These are phyloP conservation scores for Ganoderma lucidum DNA, from an alignment of 1,284 basidiomycete genomes.

Conservation along the genomic window DNA sequence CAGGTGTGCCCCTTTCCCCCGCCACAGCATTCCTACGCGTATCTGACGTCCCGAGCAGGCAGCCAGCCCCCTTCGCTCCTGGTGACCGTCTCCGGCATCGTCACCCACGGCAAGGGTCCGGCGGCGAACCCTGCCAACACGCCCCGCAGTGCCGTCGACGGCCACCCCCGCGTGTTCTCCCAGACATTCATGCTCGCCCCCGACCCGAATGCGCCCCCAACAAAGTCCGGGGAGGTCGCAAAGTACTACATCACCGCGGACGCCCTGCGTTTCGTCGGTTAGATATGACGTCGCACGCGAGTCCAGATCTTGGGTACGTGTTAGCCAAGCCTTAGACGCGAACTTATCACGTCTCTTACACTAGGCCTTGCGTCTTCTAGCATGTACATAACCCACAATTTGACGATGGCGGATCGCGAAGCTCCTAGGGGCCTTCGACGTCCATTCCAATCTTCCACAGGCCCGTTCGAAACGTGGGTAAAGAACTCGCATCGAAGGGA, in stretches of 20 bases:
- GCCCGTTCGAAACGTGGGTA: constrained; percentile 15
- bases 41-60: constrained; percentile 49
- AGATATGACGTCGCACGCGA: constrained; percentile 4
- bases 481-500: constrained; percentile 15
- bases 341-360: not conserved
- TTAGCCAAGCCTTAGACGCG: constrained; percentile 1
- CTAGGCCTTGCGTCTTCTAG: constrained; percentile 1
- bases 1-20: constrained; percentile 56
- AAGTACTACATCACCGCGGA: constrained; percentile 84
- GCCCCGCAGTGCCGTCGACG: constrained; percentile 65
- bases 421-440: not conserved
- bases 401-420: constrained; percentile 8
- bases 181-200: constrained; percentile 88
- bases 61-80: constrained; percentile 80
- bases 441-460: constrained; percentile 12
- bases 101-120: constrained; percentile 73
- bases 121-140: constrained; percentile 61
- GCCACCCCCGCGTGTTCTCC: constrained; percentile 83
- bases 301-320: not conserved
- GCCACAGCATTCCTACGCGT: not conserved
- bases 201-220: constrained; percentile 68
- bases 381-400: constrained; percentile 7
- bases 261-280: constrained; percentile 81
- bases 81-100: constrained; percentile 79
- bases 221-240: constrained; percentile 72